Evolutionary conservation across 2,329 filamentous ascomycete species (phyloP).

Genomic region (Claviceps cyperi): DNA sequence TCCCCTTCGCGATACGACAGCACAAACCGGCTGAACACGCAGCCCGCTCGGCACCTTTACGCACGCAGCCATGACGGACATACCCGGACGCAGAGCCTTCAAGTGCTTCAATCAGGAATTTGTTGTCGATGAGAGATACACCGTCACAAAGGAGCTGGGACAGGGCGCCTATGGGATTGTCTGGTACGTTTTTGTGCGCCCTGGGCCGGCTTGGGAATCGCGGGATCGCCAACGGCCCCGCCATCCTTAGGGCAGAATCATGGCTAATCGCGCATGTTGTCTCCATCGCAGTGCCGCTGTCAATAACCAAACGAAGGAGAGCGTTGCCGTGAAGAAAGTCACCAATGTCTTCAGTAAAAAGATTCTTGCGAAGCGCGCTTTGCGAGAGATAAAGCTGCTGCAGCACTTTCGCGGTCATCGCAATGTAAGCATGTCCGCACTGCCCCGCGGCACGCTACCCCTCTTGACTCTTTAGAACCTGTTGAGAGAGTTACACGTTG

Average conservation of each 20-base stretch:
- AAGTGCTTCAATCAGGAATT: slow-evolving; percentile 99
- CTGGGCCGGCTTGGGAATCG: neutral
- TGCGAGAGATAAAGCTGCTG: slow-evolving; percentile 96
- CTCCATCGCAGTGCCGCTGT: slow-evolving; percentile 60
- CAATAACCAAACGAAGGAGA: slow-evolving; percentile 80
- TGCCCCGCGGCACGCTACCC: neutral
- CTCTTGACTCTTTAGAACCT: neutral
- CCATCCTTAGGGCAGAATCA: neutral
- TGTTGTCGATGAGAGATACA: slow-evolving; percentile 94
- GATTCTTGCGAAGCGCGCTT: slow-evolving; percentile 92
- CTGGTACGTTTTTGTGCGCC: slow-evolving; percentile 47
- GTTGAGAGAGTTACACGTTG: neutral
- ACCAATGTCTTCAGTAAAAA: slow-evolving; percentile 99
- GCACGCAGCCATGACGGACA: slow-evolving; percentile 22
- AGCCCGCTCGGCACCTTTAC: neutral
- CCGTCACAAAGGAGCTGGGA: slow-evolving; percentile 94
- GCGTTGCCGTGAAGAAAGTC: slow-evolving; percentile 97
- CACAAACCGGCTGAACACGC: neutral
- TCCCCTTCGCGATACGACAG: neutral
- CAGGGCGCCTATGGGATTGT: slow-evolving; percentile 98
- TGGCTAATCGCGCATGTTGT: neutral
- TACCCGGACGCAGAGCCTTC: slow-evolving; percentile 67
- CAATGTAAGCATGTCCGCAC: slow-evolving; percentile 43
- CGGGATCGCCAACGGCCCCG: neutral
- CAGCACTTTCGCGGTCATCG: slow-evolving; percentile 91